Base-by-base conservation (phyloP, 495 filamentous ascomycete genomes). In the Neurospora sp. region DNA sequence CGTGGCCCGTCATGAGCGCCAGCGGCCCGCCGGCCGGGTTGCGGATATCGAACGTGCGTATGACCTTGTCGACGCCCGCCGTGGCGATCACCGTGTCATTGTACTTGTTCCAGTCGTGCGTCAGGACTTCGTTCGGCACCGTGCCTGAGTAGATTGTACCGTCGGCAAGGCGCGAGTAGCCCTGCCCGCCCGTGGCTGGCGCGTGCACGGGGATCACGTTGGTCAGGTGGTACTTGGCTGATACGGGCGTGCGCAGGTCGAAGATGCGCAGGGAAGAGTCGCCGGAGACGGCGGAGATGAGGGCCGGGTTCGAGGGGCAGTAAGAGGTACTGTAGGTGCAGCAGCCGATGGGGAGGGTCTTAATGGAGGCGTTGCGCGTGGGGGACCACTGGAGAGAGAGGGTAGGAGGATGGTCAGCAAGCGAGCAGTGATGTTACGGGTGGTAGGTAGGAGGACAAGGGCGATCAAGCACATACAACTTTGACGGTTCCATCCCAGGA, bases 101-200 rank as follows among this genome's bases (percentile, higher is more conserved):
- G 80, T 99, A 99, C 80, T 99, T 99, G 81, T 99, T 99, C 96
- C 96, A 98, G 82, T 99, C 96, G 80, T 98, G 96, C 3, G 95
- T 98, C 18, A 99, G 87, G 39, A 91, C 87, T 83, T 99, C 96
- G 20, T 87, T 85, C 68, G 81, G 87, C 27, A 77, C 77, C 46
- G 79, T 76, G 37, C 78, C 79, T 22, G 78, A 72, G 74, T 80
- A 79, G 18, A 74, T 75, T 61, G 77, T 78, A 3, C 79, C 82
- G 46, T n/a, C 82, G 69, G 75, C 68, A 38, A 78, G 73, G 31
- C 72, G 84, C 75, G 72, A 79, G 68, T 76, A 78, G 75, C 35
- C 80, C 74, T 73, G 83, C 27, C 53, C 53, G 39, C 83, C 82
- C 11, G 83, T 78, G 3, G 84, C 79, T 0, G 85, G 81, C 5